phyloP scores from a whole-genome alignment of 1,139 yeast species.

The Pichiaceae sp. region DNA sequence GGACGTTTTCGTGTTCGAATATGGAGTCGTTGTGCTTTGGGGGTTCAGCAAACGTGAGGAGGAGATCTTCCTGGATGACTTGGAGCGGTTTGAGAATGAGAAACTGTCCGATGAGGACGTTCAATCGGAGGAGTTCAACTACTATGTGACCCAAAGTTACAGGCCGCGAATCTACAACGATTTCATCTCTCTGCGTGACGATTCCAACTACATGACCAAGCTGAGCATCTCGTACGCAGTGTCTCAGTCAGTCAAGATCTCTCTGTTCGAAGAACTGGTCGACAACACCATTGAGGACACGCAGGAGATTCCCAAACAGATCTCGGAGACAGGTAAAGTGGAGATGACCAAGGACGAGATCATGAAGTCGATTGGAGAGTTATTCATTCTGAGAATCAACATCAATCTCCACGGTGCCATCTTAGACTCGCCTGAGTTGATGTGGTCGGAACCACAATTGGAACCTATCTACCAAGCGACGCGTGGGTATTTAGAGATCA shows the following conservation, averaged over 20 bases:
- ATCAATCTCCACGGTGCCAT: slow-evolving; percentile 93
- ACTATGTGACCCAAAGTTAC: slow-evolving; percentile 84
- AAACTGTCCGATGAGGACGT: slow-evolving; percentile 86
- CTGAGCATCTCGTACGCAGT: slow-evolving; percentile 85
- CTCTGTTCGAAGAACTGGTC: slow-evolving; percentile 88
- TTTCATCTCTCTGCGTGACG: slow-evolving; percentile 86
- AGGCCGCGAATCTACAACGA: slow-evolving; percentile 95
- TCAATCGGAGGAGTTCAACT: slow-evolving; percentile 89
- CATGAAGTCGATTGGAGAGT: slow-evolving; percentile 93
- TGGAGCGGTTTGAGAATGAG: slow-evolving; percentile 84
- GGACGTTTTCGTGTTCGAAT: slow-evolving; percentile 83
- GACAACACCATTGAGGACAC: slow-evolving; percentile 96
- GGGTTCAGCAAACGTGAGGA: slow-evolving; percentile 85
- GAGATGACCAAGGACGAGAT: slow-evolving; percentile 90
- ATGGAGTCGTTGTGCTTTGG: slow-evolving; percentile 94
- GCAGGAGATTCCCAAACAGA: slow-evolving; percentile 92
- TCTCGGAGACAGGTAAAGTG: slow-evolving; percentile 90
- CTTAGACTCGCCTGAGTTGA: slow-evolving; percentile 89
- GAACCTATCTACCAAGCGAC: slow-evolving; percentile 97
- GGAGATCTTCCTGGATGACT: slow-evolving; percentile 68
- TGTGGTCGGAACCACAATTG: slow-evolving; percentile 98
- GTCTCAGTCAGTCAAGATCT: slow-evolving; percentile 89
- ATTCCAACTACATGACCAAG: slow-evolving; percentile 82
- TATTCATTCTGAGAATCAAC: slow-evolving; percentile 82
- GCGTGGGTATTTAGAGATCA: slow-evolving; percentile 87